phyloP scores from a whole-genome alignment of 768 basidiomycete genomes.

The Mycena haematopus region DNA sequence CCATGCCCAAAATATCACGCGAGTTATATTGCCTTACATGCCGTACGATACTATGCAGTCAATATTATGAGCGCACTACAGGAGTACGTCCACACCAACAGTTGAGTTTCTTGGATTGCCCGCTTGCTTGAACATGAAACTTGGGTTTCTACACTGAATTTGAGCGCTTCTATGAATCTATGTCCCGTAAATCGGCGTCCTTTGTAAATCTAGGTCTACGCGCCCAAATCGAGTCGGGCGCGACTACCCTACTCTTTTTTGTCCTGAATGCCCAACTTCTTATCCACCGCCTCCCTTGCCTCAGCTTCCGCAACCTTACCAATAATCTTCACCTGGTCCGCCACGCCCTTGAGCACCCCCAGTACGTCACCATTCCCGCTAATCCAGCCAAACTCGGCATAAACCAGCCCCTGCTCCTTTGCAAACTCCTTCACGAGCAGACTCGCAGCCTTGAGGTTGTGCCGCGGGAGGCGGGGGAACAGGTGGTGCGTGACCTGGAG shows the following conservation, averaged over 20 bases:
- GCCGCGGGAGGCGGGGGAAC: conserved; percentile 93
- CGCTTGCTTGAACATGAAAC: no score
- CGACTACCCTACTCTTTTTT: conserved; percentile 19
- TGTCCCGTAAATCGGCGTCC: background rate
- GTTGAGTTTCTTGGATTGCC: no score
- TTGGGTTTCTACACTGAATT: no score
- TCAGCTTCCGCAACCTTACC: conserved; percentile 82
- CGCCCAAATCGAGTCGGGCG: conserved; percentile 6
- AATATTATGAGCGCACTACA: conserved; percentile 36
- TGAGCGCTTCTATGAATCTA: no score
- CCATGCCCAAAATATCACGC: conserved; percentile 46
- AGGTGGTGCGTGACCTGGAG: conserved; percentile 97
- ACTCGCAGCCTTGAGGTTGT: conserved; percentile 88
- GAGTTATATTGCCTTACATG: conserved; percentile 42
- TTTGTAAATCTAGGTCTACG: conserved; percentile 9
- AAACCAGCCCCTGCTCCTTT: conserved; percentile 81
- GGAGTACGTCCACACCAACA: no score
- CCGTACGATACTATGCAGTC: conserved; percentile 40
- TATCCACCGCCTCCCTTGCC: conserved; percentile 65
- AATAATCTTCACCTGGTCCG: conserved; percentile 85
- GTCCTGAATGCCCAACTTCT: conserved; percentile 41
- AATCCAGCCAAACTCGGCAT: conserved; percentile 91
- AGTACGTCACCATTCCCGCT: conserved; percentile 87
- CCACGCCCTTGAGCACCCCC: conserved; percentile 82
- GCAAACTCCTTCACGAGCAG: conserved; percentile 88